Base-by-base conservation (phyloP, 1,139 yeast genomes). In the Taphrina betulina region DNA sequence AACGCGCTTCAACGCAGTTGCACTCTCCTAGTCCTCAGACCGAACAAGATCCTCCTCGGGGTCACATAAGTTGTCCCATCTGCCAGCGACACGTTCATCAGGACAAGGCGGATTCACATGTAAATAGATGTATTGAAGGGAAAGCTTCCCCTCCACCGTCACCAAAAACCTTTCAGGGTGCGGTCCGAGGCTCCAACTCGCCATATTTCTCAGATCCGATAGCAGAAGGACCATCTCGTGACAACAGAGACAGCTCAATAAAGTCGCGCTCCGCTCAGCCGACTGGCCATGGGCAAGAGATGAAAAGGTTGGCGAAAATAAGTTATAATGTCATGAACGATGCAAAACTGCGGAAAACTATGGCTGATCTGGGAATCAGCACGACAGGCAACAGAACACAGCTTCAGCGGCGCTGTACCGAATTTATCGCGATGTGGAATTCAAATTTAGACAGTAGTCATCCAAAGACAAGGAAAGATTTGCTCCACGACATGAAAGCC, bases 341-440 rank as follows among this genome's bases (percentile, higher is more conserved):
- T 1, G 69, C 80, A 1, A 82, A 81, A 63, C 68, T 89, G 16
- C 82, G 83, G 63, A 81, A 80, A 46, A 81, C 81, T 64, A 70
- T 90, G 17, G 56, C 75, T 0, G 73, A 76, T 3, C 67, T 80
- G 29, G 79, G 80, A 19, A 67, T 90, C 4, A 79, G 90, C 0
- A 74, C 80, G 0, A 67, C 67, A 3, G 97, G 97, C 0, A 71
- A 82, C 2, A 72, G 87, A 60, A 71, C 71, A 23, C 84, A 80
- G 62, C 66, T 89, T 63, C 90, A 86, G 60, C 71, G 78, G 29
- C 72, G 97, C 44, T 85, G 85, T 66, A 81, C 81, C 59, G 95
- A 90, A 62, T 90, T 83, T 72, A 81, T 85, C 60, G 80, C 84
- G 34, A 67, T 89, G 14, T 85, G 83, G 80, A 90, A 90, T 65